Evolutionary conservation across 352 stramenopile species (phyloP), one percentile per base, ranked within the genome.

Genomic region (Phytophthora nicotianae): DNA sequence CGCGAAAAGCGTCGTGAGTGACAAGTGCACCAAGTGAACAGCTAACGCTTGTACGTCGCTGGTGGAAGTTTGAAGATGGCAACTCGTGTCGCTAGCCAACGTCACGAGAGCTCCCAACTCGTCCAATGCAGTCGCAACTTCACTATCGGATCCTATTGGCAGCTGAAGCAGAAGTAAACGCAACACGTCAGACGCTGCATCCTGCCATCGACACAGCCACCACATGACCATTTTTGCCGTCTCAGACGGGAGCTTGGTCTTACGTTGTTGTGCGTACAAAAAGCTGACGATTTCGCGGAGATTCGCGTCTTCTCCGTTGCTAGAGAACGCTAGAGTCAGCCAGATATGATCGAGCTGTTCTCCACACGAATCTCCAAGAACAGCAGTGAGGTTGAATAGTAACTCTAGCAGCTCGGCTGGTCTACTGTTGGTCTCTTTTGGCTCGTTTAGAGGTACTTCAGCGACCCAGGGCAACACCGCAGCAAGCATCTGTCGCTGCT

Each of bases 131-230:
- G 27, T 46, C 14, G 37, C 19, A 19, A 40, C 20, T 21, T 64
- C 49, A 19, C 41, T 62, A 24, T 63, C 33, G 4, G 45, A 4
- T 33, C 54, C 47, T 23, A 43, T 54, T 45, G 29, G 47, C 10
- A 50, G 41, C 40, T 68, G 50, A 13, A 65, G 50, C 13, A 67
- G 24, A n/a, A 65, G 19, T 11, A 60, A 56, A 4, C 58, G 59
- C 3, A 88, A 42, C 0, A 89, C 75, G 27, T 86, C 72, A 7
- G 77, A 45, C 2, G 75, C 77, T 9, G 79, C 72, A 42, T 73
- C 65, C 17, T 91, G 76, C 80, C 80, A 89, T 9, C 80, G 72
- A 68, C 78, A 80, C 1, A 91, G 55, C 79, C 79, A 90, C 83
- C 83, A 90, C 33, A 89, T 37, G 14, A 88, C 41, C 0, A 64